These are phyloP conservation scores for Aspergillus amoenus DNA, from an alignment of 2,329 filamentous ascomycete species.

Conservation along the genomic window DNA sequence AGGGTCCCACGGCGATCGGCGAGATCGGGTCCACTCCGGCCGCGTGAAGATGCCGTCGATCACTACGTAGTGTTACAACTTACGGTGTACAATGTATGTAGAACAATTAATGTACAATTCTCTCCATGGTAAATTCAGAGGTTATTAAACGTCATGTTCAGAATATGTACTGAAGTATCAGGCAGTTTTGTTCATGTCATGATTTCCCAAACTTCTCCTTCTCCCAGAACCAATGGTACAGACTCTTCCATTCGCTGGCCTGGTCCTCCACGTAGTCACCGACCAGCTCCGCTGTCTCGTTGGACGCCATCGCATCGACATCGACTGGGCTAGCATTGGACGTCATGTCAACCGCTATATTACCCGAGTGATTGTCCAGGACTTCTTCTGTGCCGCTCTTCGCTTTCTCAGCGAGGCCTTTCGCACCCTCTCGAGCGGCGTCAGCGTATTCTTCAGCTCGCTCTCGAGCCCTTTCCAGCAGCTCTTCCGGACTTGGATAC, in stretches of 20 bases:
- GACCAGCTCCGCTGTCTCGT: conserved; percentile 47
- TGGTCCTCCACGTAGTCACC: conserved; percentile 48
- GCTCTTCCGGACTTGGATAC: conserved; percentile 45
- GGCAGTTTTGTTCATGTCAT: neutral
- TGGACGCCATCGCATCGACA: conserved; percentile 24
- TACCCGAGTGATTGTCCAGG: conserved; percentile 22
- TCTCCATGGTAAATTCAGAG: neutral
- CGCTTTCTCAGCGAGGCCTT: conserved; percentile 33
- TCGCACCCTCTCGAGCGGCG: conserved; percentile 39
- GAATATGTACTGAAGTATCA: neutral
- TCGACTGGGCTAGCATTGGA: conserved; percentile 17
- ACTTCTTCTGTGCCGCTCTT: conserved; percentile 27
- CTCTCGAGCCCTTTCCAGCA: conserved; percentile 40
- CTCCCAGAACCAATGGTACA: conserved; percentile 46
- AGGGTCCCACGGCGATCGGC: conserved; percentile 10
- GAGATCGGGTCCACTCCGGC: conserved; percentile 8
- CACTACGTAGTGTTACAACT: neutral
- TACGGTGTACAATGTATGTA: too few species aligned
- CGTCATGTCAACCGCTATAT: conserved; percentile 31
- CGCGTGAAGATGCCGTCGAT: neutral
- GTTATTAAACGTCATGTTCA: neutral
- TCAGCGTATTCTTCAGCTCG: conserved; percentile 44
- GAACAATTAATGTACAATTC: neutral
- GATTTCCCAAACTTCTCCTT: conserved; percentile 25
- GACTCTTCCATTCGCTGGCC: conserved; percentile 37